Conservation (phyloP, 2,329 filamentous ascomycete species). For the Nectriaceae sp. region DNA sequence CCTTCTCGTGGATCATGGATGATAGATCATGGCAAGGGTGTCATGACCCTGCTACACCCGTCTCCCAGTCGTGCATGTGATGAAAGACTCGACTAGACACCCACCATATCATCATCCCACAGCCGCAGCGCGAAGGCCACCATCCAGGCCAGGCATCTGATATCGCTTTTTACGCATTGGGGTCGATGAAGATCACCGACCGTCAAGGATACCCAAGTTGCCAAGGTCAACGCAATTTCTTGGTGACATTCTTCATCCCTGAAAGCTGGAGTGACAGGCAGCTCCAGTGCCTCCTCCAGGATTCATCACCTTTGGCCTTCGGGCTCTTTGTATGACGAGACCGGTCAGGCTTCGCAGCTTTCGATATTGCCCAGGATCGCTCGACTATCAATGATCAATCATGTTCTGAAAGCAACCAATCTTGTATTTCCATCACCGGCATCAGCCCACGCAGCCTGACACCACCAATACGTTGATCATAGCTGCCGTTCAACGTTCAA, state of each 20-base stretch:
- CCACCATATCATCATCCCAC: neutral
- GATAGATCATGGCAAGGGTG: neutral
- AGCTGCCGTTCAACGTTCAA: neutral
- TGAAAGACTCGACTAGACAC: neutral
- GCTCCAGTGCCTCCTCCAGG: too few species aligned
- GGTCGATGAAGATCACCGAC: too few species aligned
- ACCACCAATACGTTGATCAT: neutral
- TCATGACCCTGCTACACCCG: neutral
- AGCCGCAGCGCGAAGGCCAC: neutral
- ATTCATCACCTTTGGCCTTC: neutral
- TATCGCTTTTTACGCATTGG: too few species aligned
- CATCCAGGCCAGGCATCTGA: too few species aligned
- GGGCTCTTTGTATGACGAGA: neutral
- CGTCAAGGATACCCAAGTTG: too few species aligned
- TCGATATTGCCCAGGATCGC: neutral
- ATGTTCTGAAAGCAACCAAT: too few species aligned
- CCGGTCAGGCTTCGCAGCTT: neutral
- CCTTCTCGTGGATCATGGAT: too few species aligned
- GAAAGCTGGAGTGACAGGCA: neutral
- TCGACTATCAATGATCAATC: neutral
- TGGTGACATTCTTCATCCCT: neutral
- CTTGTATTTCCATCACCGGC: too few species aligned
- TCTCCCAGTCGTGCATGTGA: neutral
- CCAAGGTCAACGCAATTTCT: too few species aligned
- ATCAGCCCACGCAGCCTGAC: neutral